phyloP scores from a whole-genome alignment of 208 protist species.

The Lotmaria passim region DNA sequence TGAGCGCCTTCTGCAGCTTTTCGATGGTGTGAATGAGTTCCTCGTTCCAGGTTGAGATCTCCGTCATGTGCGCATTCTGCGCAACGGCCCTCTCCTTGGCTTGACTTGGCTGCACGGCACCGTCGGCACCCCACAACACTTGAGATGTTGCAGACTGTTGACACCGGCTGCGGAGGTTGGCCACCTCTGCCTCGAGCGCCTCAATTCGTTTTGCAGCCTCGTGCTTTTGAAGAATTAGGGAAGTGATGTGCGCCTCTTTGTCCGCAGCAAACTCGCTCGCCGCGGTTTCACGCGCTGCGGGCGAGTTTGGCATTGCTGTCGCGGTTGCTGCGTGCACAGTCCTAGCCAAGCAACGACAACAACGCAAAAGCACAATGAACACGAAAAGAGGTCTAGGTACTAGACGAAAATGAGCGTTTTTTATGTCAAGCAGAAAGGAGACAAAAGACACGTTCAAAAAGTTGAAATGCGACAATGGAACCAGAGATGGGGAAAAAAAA shows the following conservation, averaged over 20 bases:
- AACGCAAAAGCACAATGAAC: no score
- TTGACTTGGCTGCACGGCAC: neutral
- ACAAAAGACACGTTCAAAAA: no score
- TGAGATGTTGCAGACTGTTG: slow-evolving; percentile 9
- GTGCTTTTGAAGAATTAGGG: slow-evolving; percentile 48
- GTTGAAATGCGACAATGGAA: neutral
- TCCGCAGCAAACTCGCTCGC: slow-evolving; percentile 12
- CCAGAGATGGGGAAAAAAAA: neutral
- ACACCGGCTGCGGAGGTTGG: slow-evolving; percentile 25
- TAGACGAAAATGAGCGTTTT: no score
- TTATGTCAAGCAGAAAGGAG: no score
- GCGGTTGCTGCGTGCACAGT: no score
- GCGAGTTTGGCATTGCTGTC: slow-evolving; percentile 14
- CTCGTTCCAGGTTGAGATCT: slow-evolving; percentile 63
- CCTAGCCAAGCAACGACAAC: no score
- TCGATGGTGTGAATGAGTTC: slow-evolving; percentile 74
- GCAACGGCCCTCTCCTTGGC: slow-evolving; percentile 11
- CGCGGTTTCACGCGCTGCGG: neutral
- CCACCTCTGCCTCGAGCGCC: slow-evolving; percentile 46
- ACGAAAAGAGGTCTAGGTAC: no score
- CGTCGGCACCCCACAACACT: slow-evolving; percentile 2
- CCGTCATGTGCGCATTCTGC: slow-evolving; percentile 33
- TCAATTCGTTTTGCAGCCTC: slow-evolving; percentile 43
- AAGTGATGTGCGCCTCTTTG: slow-evolving; percentile 41
- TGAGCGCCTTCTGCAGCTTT: slow-evolving; percentile 51